Conservation (phyloP, 1,284 basidiomycete species). For the Trametes polyzona region DNA sequence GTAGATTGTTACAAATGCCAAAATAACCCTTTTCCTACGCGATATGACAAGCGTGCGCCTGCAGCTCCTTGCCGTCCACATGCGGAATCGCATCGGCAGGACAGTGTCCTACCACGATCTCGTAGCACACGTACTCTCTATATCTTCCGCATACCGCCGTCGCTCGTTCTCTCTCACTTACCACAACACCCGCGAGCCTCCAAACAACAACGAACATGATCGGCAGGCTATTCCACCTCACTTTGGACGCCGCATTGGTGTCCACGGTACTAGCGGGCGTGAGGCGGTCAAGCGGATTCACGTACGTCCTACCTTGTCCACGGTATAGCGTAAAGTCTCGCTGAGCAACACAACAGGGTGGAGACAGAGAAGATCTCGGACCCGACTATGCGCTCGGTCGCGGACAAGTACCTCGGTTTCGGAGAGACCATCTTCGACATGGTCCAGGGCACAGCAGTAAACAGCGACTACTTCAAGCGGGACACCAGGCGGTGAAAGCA, state of each 20-base stretch:
- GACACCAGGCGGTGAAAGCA: slow-evolving; percentile 36
- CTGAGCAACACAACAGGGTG: slow-evolving; percentile 49
- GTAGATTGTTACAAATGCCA: too few species aligned
- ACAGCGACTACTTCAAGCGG: slow-evolving; percentile 78
- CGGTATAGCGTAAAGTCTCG: background rate
- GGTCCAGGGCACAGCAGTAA: slow-evolving; percentile 79
- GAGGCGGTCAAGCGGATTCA: slow-evolving; percentile 87
- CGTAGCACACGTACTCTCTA: background rate
- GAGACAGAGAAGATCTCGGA: slow-evolving; percentile 75
- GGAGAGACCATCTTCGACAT: slow-evolving; percentile 91
- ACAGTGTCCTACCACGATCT: background rate
- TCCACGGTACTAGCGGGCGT: slow-evolving; percentile 93
- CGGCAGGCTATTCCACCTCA: slow-evolving; percentile 84
- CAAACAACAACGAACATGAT: slow-evolving; percentile 38
- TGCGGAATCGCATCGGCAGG: slow-evolving; percentile 21
- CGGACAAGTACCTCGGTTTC: slow-evolving; percentile 83
- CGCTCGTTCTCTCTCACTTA: background rate
- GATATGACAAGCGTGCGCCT: background rate
- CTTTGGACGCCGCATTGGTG: slow-evolving; percentile 83
- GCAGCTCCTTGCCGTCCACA: slow-evolving; percentile 3
- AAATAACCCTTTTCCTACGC: background rate
- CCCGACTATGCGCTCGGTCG: slow-evolving; percentile 71
- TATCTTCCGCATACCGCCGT: background rate
- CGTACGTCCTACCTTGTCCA: slow-evolving; percentile 53
- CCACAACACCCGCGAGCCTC: background rate